Evolutionary conservation across 768 basidiomycete species (phyloP), one percentile per base, ranked within the genome.

Genomic region (Tricholoma bakamatsutake): DNA sequence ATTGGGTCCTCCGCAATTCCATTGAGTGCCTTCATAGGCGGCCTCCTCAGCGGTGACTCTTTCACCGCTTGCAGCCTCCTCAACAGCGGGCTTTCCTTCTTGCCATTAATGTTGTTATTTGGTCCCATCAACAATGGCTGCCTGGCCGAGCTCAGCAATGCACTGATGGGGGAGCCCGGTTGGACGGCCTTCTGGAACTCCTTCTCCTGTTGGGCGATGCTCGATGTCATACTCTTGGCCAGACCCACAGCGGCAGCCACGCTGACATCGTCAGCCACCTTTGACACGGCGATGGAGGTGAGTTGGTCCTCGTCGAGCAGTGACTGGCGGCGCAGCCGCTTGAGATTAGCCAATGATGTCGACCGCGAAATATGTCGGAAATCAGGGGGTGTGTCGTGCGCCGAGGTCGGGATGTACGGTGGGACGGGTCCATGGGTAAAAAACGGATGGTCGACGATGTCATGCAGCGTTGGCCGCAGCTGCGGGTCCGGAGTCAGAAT

Each of bases 181-280:
- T 94, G 92, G 1, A 98, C 91, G 1, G 94, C 97, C 64, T 88
- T 87, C 74, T 90, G 88, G 85, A 98, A 98, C 69, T 98, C 97
- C 68, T 88, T 87, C 80, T 99, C 97, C 66, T 93, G 90, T 63
- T 92, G 81, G 3, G 87, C 86, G 55, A 88, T 84, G 45, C 78
- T 87, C 11, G 80, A 81, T 13, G 80, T 80, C 53, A 78, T 74
- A 48, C 73, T 79, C 65, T 76, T 78, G 42, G 31, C 50, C 5
- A 56, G 52, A n/a, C 60, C 40, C 52, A 58, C 17, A 57, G 68
- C 61, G 2, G 69, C 69, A 35, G 62, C 62, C 21, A 45, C 10
- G 56, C 54, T 28, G 28, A 40, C 46, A 8, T 54, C 51, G 17
- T 59, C 56, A 2, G 66, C 57, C 12, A 66, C 60, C 52, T 68